Percentiles rank a stretch among this genome's conserved stretches.
These are phyloP conservation scores for Aegle marmelos DNA, from an alignment of 345 rosid genomes.

Conservation along the genomic window DNA sequence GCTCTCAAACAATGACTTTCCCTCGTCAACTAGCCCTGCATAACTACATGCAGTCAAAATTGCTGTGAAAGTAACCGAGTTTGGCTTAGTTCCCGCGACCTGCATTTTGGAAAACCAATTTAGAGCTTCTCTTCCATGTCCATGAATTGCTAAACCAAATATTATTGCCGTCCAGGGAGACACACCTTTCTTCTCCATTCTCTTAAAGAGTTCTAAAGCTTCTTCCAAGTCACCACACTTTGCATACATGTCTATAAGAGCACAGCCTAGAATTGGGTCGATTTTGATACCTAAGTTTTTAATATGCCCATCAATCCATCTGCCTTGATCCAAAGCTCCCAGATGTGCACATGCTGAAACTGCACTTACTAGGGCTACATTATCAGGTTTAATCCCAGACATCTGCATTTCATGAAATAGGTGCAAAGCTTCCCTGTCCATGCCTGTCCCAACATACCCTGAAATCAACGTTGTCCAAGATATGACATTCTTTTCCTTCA, in stretches of 20 bases:
- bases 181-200: conserved; percentile 37
- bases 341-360: conserved; percentile 74
- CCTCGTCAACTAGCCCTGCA: conserved; percentile 57
- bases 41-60: conserved; percentile 70
- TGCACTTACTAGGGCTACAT: conserved; percentile 41
- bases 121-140: conserved; percentile 59
- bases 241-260: conserved; percentile 68
- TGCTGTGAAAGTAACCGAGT: conserved; percentile 61
- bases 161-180: conserved; percentile 66
- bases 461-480: conserved; percentile 74
- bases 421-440: conserved; percentile 60
- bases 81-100: conserved; percentile 55
- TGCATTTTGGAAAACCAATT: conserved; percentile 52
- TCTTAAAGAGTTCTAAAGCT: conserved; percentile 44
- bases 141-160: conserved; percentile 62
- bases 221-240: conserved; percentile 65
- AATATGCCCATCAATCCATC: conserved; percentile 65
- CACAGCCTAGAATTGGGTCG: conserved; percentile 51
- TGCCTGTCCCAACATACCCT: conserved; percentile 53
- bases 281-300: conserved; percentile 19
- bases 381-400: conserved; percentile 54
- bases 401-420: conserved; percentile 65
- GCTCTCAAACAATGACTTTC: conserved; percentile 45
- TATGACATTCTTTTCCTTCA: conserved; percentile 45
- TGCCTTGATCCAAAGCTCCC: conserved; percentile 75